Conservation (phyloP, 306 rosid species). For the Castanea sativa region DNA sequence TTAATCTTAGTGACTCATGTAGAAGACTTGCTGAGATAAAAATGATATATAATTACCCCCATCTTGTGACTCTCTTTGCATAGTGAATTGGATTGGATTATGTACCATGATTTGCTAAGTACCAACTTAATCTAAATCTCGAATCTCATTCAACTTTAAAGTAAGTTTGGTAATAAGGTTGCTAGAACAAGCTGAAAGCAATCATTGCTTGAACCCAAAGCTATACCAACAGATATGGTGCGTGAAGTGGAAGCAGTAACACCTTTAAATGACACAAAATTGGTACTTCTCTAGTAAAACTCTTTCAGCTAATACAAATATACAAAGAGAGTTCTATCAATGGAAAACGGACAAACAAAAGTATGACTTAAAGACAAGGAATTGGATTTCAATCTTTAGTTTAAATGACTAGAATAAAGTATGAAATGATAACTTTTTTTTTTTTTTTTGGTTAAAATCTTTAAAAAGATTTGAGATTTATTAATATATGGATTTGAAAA, state of each 20-base stretch:
- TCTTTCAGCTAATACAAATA: not conserved
- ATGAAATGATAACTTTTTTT: too few relatives aligned
- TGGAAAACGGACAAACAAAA: not conserved
- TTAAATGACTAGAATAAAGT: too few relatives aligned
- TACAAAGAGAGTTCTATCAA: not conserved
- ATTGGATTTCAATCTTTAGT: too few relatives aligned
- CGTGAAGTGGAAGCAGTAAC: not conserved
- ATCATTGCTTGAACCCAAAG: conserved; percentile 35
- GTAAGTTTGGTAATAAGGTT: not conserved
- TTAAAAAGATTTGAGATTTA: too few relatives aligned
- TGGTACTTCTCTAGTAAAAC: not conserved
- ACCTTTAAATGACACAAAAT: not conserved
- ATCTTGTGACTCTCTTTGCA: not conserved
- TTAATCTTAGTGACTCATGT: too few relatives aligned
- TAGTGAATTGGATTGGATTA: not conserved
- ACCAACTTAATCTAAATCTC: not conserved
- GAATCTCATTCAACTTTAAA: not conserved
- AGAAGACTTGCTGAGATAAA: too few relatives aligned
- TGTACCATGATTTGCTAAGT: not conserved
- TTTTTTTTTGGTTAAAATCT: too few relatives aligned
- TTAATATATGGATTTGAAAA: too few relatives aligned
- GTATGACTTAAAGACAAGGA: too few relatives aligned
- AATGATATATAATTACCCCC: too few relatives aligned
- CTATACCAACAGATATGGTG: not conserved
- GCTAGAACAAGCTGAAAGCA: conserved; percentile 4